Evolutionary conservation across 768 basidiomycete species (phyloP).

Genomic region (Lyophyllum semitale): DNA sequence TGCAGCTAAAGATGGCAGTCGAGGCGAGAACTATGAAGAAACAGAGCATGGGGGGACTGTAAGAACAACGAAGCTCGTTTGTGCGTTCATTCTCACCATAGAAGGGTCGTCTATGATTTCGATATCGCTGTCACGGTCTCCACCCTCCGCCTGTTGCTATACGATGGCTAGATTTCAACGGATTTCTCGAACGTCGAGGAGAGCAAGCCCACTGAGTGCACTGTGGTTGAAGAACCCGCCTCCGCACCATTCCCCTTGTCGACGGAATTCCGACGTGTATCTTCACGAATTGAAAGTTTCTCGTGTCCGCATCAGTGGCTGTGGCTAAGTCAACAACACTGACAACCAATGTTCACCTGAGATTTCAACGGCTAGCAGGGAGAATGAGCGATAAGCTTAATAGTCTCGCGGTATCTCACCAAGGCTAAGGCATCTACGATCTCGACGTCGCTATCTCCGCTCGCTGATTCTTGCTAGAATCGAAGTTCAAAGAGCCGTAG

Average conservation of each 20-base stretch:
- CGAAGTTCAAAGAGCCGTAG: background rate
- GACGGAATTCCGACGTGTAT: background rate
- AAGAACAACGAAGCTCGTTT: too few species aligned
- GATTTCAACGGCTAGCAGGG: background rate
- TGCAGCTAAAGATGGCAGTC: background rate
- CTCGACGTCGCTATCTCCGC: background rate
- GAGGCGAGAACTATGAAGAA: background rate
- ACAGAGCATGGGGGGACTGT: too few species aligned
- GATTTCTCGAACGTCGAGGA: background rate
- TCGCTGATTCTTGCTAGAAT: background rate
- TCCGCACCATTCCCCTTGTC: too few species aligned
- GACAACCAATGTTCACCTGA: background rate
- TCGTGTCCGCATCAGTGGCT: background rate
- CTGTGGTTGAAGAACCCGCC: too few species aligned
- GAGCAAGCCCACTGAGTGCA: too few species aligned
- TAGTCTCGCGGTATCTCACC: background rate
- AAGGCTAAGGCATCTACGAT: background rate
- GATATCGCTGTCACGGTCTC: slow-evolving; percentile 1
- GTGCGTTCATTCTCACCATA: background rate
- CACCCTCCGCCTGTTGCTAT: background rate
- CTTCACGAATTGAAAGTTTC: background rate
- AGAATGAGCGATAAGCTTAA: background rate
- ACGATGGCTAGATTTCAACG: background rate
- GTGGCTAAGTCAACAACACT: background rate
- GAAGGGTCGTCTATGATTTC: background rate